phyloP scores from a whole-genome alignment of 345 rosid genomes.

The Gossypium stocksii region DNA sequence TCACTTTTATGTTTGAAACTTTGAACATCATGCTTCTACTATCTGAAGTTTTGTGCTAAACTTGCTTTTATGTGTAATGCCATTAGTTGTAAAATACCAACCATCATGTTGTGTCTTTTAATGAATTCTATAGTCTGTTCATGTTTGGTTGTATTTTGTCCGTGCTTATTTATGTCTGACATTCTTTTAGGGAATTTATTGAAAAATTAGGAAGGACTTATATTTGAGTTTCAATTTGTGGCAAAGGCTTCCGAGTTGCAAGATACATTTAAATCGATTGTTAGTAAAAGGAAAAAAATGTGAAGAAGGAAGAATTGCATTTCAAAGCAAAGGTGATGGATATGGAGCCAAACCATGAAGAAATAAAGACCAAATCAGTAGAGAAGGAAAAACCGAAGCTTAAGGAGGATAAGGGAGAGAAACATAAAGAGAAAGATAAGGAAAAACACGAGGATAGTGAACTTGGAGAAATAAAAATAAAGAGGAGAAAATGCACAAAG shows the following conservation, averaged over 20 bases:
- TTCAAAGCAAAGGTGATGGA: slow-evolving; percentile 48
- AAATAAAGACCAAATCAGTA: background rate
- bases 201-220: slow-evolving; percentile 13
- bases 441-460: slow-evolving; percentile 3
- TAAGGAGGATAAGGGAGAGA: slow-evolving; percentile 16
- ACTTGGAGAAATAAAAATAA: background rate
- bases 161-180: background rate
- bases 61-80: background rate
- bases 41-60: background rate
- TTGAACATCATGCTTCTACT: background rate
- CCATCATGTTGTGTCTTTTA: background rate
- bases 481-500: background rate
- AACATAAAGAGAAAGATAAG: slow-evolving; percentile 18
- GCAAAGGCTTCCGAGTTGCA: slow-evolving; percentile 19
- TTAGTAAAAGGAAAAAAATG: slow-evolving; percentile 29
- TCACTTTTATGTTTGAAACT: background rate
- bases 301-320: slow-evolving; percentile 51
- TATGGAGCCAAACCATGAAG: slow-evolving; percentile 15
- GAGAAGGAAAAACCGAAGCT: slow-evolving; percentile 48
- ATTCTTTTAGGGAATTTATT: slow-evolving; percentile 23
- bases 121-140: background rate
- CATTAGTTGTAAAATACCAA: background rate
- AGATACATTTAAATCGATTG: slow-evolving; percentile 28
- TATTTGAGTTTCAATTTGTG: slow-evolving; percentile 19
- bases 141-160: background rate